Conservation (phyloP, 345 rosid species). For the Hibiscus trionum region DNA sequence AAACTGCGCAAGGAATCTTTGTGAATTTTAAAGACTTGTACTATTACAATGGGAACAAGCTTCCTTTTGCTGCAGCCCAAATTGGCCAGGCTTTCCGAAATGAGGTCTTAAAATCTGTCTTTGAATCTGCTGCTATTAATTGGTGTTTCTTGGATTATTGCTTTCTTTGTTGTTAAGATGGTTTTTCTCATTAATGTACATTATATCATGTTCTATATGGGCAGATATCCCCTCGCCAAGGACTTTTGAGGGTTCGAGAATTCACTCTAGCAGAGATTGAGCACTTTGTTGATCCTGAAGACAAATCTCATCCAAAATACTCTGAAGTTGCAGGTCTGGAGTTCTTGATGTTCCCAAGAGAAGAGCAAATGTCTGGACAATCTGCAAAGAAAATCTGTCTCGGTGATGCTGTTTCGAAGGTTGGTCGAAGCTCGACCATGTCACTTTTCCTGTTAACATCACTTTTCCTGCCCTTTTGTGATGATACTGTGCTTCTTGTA, state of each 20-base stretch:
- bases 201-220: not conserved
- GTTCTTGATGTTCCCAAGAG: conserved; percentile 89
- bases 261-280: conserved; percentile 95
- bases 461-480: not conserved
- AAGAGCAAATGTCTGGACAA: conserved; percentile 77
- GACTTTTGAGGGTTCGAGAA: conserved; percentile 89
- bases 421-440: conserved; percentile 10
- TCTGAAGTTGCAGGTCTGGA: conserved; percentile 56
- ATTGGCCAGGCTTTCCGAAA: conserved; percentile 97
- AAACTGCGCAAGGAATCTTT: conserved; percentile 97
- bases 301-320: conserved; percentile 86
- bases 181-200: conserved; percentile 1
- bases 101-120: conserved; percentile 47
- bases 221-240: conserved; percentile 98
- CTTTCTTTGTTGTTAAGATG: not conserved
- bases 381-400: conserved; percentile 53
- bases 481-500: conserved; percentile 19
- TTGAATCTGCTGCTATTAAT: not conserved
- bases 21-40: conserved; percentile 87
- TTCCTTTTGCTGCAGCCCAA: conserved; percentile 97
- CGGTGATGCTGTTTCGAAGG: conserved; percentile 82
- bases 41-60: conserved; percentile 83
- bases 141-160: not conserved
- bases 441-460: not conserved
- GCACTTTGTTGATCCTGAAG: conserved; percentile 95